Evolutionary conservation across 1,284 basidiomycete species (phyloP).

Genomic region (Entoloma clypeatum): DNA sequence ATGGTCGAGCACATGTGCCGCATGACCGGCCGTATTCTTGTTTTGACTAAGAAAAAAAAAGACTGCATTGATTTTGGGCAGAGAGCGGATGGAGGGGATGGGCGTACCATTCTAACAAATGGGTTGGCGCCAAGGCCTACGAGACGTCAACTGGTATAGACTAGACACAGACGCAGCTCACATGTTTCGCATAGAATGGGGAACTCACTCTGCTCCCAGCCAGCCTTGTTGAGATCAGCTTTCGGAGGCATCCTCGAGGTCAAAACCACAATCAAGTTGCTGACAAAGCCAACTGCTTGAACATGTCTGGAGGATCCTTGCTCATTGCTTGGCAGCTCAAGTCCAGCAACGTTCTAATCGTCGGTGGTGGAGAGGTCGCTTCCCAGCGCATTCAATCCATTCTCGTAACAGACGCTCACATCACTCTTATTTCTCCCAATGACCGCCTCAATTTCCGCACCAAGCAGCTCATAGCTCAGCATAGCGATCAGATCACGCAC

Average conservation of each 20-base stretch:
- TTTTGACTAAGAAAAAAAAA: conserved; percentile 83
- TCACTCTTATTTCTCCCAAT: conserved; percentile 63
- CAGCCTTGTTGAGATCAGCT: conserved; percentile 85
- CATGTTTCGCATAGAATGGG: conserved; percentile 91
- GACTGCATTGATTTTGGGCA: conserved; percentile 4
- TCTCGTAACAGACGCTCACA: conserved; percentile 56
- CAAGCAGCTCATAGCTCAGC: conserved; percentile 45
- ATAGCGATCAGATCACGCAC: conserved; percentile 62
- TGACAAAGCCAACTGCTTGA: conserved; percentile 13
- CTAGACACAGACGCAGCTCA: conserved; percentile 35
- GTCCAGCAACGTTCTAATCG: conserved; percentile 74
- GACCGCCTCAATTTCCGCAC: conserved; percentile 60
- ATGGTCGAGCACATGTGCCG: conserved; percentile 92
- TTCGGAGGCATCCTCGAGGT: conserved; percentile 56
- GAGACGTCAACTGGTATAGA: conserved; percentile 1
- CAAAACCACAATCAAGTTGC: conserved; percentile 8
- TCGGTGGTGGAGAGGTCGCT: conserved; percentile 88
- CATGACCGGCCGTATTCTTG: conserved; percentile 96
- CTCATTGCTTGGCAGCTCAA: conserved; percentile 87
- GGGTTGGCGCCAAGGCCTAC: conserved; percentile 84
- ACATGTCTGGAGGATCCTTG: conserved; percentile 59
- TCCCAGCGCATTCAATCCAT: conserved; percentile 74
- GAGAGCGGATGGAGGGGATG: not conserved
- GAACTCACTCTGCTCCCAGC: conserved; percentile 89
- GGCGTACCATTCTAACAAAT: conserved; percentile 82